These are phyloP conservation scores for Teunomyces aglyptinius DNA, from an alignment of 805 yeast species.

Conservation along the genomic window DNA sequence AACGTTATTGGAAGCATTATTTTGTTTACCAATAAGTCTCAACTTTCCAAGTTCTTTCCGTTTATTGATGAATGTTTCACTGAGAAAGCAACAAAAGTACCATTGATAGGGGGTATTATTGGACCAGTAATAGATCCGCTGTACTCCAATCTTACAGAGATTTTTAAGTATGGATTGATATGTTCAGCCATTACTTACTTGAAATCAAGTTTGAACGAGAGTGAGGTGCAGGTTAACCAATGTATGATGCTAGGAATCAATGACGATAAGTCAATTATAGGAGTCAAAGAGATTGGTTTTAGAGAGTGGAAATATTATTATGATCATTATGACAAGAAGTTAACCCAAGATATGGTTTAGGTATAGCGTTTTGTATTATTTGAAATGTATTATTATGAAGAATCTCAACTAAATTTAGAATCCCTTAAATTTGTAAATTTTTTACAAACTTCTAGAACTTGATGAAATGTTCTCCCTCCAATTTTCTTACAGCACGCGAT, in stretches of 20 bases:
- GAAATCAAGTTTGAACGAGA: slow-evolving; percentile 31
- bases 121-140: slow-evolving; percentile 54
- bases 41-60: slow-evolving; percentile 49
- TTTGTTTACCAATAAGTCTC: slow-evolving; percentile 46
- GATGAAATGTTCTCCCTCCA: background rate
- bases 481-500: background rate
- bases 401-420: background rate
- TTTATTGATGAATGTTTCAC: slow-evolving; percentile 43
- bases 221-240: slow-evolving; percentile 24
- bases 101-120: slow-evolving; percentile 48
- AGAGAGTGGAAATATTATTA: slow-evolving; percentile 36
- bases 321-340: slow-evolving; percentile 29
- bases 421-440: background rate
- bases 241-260: slow-evolving; percentile 39
- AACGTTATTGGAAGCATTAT: slow-evolving; percentile 53
- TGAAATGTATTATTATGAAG: background rate
- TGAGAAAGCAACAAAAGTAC: slow-evolving; percentile 5
- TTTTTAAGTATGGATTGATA: slow-evolving; percentile 55
- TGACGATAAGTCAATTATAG: slow-evolving; percentile 32
- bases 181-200: slow-evolving; percentile 54
- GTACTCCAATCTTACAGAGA: slow-evolving; percentile 51
- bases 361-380: background rate
- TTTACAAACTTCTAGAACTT: background rate
- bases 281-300: slow-evolving; percentile 44
- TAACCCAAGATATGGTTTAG: slow-evolving; percentile 3